Evolutionary conservation across 108 stramenopile species (phyloP), one percentile per base, ranked within the genome.

Genomic region (Pseudonitzschia multiseries): DNA sequence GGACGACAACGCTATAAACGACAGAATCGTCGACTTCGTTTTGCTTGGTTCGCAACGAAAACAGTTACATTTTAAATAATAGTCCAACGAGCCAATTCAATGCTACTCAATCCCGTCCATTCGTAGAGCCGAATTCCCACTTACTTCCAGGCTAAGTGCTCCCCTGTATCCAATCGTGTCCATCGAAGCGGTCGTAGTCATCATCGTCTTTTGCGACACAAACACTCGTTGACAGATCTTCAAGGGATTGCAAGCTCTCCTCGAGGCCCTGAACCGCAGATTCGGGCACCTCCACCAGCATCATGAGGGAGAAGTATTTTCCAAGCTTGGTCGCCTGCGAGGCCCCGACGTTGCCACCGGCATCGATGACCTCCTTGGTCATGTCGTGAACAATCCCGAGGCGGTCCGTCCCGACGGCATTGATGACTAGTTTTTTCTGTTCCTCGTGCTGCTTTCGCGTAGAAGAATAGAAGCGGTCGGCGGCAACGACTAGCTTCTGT

Each of bases 341-440:
- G 56, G 86, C 89, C 18, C 87, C 88, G 21, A 90, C 87, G 57
- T 90, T 93, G 42, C 91, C 91, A 26, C 87, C 87, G 20, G 68
- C 72, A 43, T 80, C 78, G 14, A 80, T 87, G 33, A 93, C 87
- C 56, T 83, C 67, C 26, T 81, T 82, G 14, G 88, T 88, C 28
- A 93, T 76, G 22, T 90, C 89, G 5, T 81, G 71, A 17, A 93
- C 91, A 66, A 93, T 89, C 1, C 91, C 91, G 0, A 81, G 79
- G 12, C 91, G 84, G 68, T 93, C 91, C 14, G 52, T 51, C 2
- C 91, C 91, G 8, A 93, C 84, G 2, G 89, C 78, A 65, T 87
- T 88, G 57, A 93, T 74, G 43, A 86, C 74, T 14, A 59, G 27
- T 59, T 51, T 17, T 4, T 3, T 51, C 9, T 51, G 50, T 9